A percentile compares a stretch with the other conserved stretches of the same genome.
These are phyloP conservation scores for Xylaria sp. DNA, from an alignment of 2,329 filamentous ascomycete species.

Conservation along the genomic window DNA sequence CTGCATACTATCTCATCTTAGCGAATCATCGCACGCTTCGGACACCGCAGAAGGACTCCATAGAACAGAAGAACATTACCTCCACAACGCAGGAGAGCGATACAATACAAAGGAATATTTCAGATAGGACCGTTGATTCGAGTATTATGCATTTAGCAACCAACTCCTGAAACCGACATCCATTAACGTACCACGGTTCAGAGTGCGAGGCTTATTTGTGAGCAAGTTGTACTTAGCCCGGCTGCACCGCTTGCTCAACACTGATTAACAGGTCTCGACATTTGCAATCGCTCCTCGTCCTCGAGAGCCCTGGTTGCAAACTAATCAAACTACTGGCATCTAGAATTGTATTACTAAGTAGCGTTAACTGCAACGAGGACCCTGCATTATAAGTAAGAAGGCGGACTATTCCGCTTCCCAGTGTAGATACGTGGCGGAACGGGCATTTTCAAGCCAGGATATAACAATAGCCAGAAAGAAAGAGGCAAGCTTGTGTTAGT, in stretches of 20 bases:
- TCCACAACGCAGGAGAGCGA: neutral
- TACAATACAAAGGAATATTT: neutral
- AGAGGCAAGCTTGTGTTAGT: no score
- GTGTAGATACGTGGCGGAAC: neutral
- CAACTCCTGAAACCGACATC: neutral
- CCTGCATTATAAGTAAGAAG: conserved; percentile 16
- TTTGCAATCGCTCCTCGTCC: neutral
- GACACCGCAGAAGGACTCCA: conserved; percentile 9
- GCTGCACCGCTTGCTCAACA: neutral
- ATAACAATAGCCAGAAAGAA: neutral
- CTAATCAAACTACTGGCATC: neutral
- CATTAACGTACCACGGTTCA: neutral
- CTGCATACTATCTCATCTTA: conserved; percentile 3
- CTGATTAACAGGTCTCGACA: neutral
- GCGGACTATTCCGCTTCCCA: conserved; percentile 13
- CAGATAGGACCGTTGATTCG: neutral
- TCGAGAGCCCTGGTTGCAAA: neutral
- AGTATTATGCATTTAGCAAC: neutral
- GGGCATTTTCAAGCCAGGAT: neutral
- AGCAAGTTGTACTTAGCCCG: neutral
- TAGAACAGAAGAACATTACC: conserved; percentile 4
- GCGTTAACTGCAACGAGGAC: neutral
- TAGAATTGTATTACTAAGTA: neutral
- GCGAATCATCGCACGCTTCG: conserved; percentile 1
- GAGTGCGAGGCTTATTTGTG: neutral